Percentiles rank a stretch among this genome's conserved stretches.
These are phyloP conservation scores for Marasmius oreades DNA, from an alignment of 1,284 basidiomycete genomes.

Conservation along the genomic window DNA sequence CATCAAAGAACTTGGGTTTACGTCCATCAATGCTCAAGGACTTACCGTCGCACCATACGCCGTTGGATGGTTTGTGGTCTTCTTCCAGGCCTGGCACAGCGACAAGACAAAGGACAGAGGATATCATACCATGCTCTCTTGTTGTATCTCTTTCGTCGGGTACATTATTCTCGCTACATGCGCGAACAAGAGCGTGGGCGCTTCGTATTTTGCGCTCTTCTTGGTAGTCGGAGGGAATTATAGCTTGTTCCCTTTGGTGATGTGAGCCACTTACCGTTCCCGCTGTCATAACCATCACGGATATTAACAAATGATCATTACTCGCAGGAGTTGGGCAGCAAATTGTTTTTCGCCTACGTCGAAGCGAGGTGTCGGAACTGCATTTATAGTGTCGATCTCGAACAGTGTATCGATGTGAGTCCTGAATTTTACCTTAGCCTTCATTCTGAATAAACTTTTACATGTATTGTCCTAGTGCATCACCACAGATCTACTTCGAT, in stretches of 20 bases:
- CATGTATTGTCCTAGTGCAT: slow-evolving; percentile 33
- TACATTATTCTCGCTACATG: slow-evolving; percentile 51
- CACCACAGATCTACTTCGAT: slow-evolving; percentile 58
- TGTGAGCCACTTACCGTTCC: slow-evolving; percentile 39
- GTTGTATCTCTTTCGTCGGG: slow-evolving; percentile 39
- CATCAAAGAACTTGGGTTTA: slow-evolving; percentile 50
- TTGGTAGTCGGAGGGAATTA: slow-evolving; percentile 51
- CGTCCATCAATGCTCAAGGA: slow-evolving; percentile 51
- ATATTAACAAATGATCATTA: not conserved
- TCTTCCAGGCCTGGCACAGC: slow-evolving; percentile 50
- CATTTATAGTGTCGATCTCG: slow-evolving; percentile 55
- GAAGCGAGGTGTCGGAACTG: slow-evolving; percentile 54
- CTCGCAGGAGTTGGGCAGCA: slow-evolving; percentile 51
- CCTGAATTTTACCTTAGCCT: not conserved
- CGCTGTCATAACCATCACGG: not conserved
- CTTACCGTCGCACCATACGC: slow-evolving; percentile 53
- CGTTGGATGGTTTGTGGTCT: slow-evolving; percentile 51
- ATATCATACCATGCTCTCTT: slow-evolving; percentile 50
- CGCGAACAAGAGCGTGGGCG: slow-evolving; percentile 46
- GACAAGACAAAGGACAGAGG: slow-evolving; percentile 50
- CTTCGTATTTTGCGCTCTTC: slow-evolving; percentile 54
- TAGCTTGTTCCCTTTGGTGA: slow-evolving; percentile 53
- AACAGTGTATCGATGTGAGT: slow-evolving; percentile 54
- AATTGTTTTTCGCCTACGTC: slow-evolving; percentile 54
- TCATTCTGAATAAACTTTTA: not conserved